Evolutionary conservation across 805 yeast species (phyloP).

Genomic region (Kazachstania martiniae): DNA sequence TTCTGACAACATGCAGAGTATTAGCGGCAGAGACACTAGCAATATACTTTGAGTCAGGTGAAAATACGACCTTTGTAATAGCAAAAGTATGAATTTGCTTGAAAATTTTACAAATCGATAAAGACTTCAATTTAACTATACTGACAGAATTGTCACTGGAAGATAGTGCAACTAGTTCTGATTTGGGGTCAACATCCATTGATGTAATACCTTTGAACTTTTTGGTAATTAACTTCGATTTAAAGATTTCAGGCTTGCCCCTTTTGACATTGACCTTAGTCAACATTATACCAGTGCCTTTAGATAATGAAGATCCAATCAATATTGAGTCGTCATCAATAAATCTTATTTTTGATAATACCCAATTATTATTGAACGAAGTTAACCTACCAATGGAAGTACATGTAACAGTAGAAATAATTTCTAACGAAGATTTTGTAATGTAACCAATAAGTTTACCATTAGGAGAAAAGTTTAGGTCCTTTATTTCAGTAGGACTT

Average conservation of each 20-base stretch:
- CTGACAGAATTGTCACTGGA: conserved; percentile 53
- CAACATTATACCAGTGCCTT: conserved; percentile 33
- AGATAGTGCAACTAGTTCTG: conserved; percentile 33
- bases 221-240: conserved; percentile 18
- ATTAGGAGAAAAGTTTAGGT: conserved; percentile 54
- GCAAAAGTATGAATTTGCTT: conserved; percentile 69
- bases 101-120: conserved; percentile 40
- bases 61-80: conserved; percentile 59
- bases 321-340: conserved; percentile 27
- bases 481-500: conserved; percentile 44
- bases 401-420: conserved; percentile 33
- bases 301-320: conserved; percentile 35
- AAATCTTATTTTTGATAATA: conserved; percentile 28
- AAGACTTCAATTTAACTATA: conserved; percentile 40
- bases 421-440: conserved; percentile 41
- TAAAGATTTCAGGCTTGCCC: conserved; percentile 18
- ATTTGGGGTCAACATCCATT: conserved; percentile 31
- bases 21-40: conserved; percentile 76
- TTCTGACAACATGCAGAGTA: conserved; percentile 49
- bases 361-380: conserved; percentile 24
- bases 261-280: conserved; percentile 19
- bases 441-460: conserved; percentile 56
- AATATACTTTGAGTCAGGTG: conserved; percentile 52
- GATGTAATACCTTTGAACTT: conserved; percentile 48
- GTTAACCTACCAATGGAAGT: conserved; percentile 24